Evolutionary conservation across 2,329 filamentous ascomycete genomes (phyloP), one percentile per base, ranked within the genome.

Genomic region (Cucurbitaria berberidis): DNA sequence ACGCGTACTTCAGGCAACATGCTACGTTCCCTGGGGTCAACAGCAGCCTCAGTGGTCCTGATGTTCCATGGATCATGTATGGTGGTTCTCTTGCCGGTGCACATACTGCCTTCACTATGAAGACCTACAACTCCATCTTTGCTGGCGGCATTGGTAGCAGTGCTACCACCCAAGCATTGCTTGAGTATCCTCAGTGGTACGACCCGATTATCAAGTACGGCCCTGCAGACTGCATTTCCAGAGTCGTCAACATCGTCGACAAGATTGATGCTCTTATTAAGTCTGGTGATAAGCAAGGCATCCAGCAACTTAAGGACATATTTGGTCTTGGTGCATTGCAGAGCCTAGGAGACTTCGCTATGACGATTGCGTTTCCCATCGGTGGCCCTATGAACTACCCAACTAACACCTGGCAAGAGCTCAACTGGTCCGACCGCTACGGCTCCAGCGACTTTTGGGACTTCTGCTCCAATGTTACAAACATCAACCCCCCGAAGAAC

Each of bases 391-490:
- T 81, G 49, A 76, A 76, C 53, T 84, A 84, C 58, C 77, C 78
- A 0, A 81, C 77, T 0, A 73, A 71, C 21, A 83, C 81, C 4
- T 84, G 82, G 81, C 81, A 84, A 68, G 82, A 84, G 59, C 67
- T 84, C 9, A 81, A 79, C 51, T 84, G 81, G 81, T 64, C 71
- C 29, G 67, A 72, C 7, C 70, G 55, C 0, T 76, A 78, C 50
- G 75, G 74, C 35, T 72, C 72, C 1, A 63, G 76, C 4, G 79
- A 84, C 59, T 83, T 84, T 63, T 84, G 77, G 67, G 58, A 76
- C 39, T 84, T 84, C 69, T 84, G 81, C 64, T 73, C 70, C 8
- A 84, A 82, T 47, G 74, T 84, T 39, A 81, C 81, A 1, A 76
- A 82, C 50, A 64, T 77, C 27, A 64, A 79, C 43, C 71, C 80